These are phyloP conservation scores for Camellia japonica DNA, from an alignment of 148 eudicot species.

Conservation along the genomic window DNA sequence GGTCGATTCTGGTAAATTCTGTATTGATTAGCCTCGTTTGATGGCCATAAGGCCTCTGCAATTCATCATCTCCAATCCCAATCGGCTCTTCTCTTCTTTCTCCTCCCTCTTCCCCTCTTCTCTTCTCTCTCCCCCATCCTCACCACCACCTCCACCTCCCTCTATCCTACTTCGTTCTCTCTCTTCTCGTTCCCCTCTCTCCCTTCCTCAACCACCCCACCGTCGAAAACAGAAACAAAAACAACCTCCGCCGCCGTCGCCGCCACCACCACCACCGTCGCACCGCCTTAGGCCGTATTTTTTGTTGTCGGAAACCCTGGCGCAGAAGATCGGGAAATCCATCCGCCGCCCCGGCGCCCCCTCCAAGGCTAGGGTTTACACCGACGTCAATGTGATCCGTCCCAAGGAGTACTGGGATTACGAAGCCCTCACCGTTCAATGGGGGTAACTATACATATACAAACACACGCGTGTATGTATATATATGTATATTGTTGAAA, in stretches of 20 bases:
- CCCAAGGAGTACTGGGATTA: constrained; percentile 91
- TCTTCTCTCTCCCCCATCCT: background rate
- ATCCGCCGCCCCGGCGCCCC: constrained; percentile 82
- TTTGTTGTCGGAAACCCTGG: constrained; percentile 49
- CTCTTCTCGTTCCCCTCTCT: constrained; percentile 17
- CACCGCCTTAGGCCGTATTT: constrained; percentile 22
- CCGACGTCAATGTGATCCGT: constrained; percentile 74
- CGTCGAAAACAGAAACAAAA: background rate
- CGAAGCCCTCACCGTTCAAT: constrained; percentile 77
- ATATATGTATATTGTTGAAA: too few species aligned
- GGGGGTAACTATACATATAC: constrained; percentile 58
- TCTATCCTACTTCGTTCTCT: constrained; percentile 20
- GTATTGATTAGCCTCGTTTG: constrained; percentile 18
- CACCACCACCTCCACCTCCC: background rate
- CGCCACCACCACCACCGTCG: background rate
- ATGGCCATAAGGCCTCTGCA: constrained; percentile 66
- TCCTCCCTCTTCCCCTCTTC: background rate
- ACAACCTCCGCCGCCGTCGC: constrained; percentile 8
- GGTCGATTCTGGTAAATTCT: too few species aligned
- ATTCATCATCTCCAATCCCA: constrained; percentile 25
- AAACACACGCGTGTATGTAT: background rate
- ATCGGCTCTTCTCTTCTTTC: background rate
- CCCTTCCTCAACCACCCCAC: constrained; percentile 13
- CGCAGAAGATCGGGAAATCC: constrained; percentile 80
- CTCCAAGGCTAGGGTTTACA: constrained; percentile 78